Evolutionary conservation across 2,329 filamentous ascomycete genomes (phyloP), one percentile per base, ranked within the genome.

Genomic region (Elsinoe arachidis): DNA sequence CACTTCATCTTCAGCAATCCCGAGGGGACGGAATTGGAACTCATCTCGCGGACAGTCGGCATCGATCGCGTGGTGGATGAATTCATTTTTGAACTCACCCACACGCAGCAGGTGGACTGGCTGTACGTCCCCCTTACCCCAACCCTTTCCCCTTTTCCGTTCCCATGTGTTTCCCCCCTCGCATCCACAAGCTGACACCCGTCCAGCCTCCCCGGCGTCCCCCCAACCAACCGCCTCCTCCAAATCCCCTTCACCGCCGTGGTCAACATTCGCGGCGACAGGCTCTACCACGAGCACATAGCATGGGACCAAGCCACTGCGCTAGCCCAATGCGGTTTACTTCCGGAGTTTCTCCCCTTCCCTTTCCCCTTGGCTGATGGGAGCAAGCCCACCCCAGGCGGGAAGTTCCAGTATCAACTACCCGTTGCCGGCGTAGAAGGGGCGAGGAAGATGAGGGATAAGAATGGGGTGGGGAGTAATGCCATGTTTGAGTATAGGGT

Each of bases 1-100:
- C 81, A 90, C 65, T 91, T 92, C 71, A 84, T 91, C 63, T 87
- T 85, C 66, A 82, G 76, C 58, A 92, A 91, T 61, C 81, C 87
- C 0, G 75, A 74, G 0, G 86, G 90, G 61, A 83, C 84, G 0
- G 73, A 74, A 3, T 73, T 91, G 2, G 83, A 89, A 64, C 78
- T 90, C 1, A 76, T 90, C 33, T 87, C 83, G 60, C 80, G 87
- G 0, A 90, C 86, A 0, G 49, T 53, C 14, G 49, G 49, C 0
- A 78, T 85, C 0, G 86, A 91, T 64, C 78, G 87, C 0, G 78
- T 91, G 0, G 78, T 88, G 87, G 49, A 53, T 12, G 49, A 53
- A 19, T 53, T 53, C 35, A n/a, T 53, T 15, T 82, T 81, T 66
- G 78, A 75, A 19, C 80, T 85, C 55, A 87, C 83, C 0, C 85